Evolutionary conservation across 139 green algal species (phyloP).

Genomic region (Spirogloea muscicola): DNA sequence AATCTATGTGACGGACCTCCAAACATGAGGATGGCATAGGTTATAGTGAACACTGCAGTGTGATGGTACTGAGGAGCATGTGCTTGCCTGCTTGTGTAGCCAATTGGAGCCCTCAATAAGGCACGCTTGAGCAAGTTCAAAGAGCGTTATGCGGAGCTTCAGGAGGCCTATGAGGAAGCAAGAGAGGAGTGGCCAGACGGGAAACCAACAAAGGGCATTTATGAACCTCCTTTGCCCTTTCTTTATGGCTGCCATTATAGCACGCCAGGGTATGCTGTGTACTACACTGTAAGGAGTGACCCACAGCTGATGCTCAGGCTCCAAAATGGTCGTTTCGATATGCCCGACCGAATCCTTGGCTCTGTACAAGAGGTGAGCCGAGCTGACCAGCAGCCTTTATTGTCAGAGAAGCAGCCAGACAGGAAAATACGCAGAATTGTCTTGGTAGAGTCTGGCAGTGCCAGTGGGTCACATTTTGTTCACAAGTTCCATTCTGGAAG

Average conservation of each 20-base stretch:
- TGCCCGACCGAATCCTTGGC: constrained; percentile 84
- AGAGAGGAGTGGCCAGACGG: neutral
- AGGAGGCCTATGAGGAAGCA: constrained; percentile 27
- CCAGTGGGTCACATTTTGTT: too few species aligned
- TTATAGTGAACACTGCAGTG: too few species aligned
- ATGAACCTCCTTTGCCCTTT: constrained; percentile 59
- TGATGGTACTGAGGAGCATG: too few species aligned
- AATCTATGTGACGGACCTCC: too few species aligned
- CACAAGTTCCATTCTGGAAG: too few species aligned
- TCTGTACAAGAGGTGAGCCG: constrained; percentile 60
- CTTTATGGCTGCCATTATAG: constrained; percentile 95
- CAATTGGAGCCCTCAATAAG: constrained; percentile 84
- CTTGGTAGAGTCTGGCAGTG: too few species aligned
- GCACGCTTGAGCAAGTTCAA: constrained; percentile 67
- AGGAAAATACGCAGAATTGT: too few species aligned
- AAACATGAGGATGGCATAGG: too few species aligned
- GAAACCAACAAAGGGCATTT: neutral
- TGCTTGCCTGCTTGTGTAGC: constrained; percentile 59
- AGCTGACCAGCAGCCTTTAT: too few species aligned
- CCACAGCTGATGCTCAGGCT: constrained; percentile 86
- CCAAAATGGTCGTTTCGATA: constrained; percentile 89
- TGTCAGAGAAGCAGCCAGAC: too few species aligned
- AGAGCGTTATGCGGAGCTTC: constrained; percentile 67
- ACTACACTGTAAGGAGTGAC: constrained; percentile 78
- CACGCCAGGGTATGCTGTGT: constrained; percentile 89